Evolutionary conservation across 2,329 filamentous ascomycete genomes (phyloP), one percentile per base, ranked within the genome.

Genomic region (Stemphylium beticola): DNA sequence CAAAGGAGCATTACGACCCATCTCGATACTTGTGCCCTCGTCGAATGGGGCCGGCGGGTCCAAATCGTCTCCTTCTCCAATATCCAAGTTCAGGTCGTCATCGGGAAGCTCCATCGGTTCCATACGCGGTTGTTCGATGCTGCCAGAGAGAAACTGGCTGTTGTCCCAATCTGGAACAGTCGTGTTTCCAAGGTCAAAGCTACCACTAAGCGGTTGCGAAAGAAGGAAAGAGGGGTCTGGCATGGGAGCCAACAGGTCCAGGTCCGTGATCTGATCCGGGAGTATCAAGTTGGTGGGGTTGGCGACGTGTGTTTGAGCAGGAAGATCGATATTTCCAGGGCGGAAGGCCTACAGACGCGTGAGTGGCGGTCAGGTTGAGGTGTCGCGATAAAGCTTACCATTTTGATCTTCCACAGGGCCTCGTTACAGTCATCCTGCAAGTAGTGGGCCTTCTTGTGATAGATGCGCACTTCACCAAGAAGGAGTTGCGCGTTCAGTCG

Each of bases 401-500:
- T 96, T 75, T 98, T 97, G 69, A 99, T 97, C 80, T 97, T 98
- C 83, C 96, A 88, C 63, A 99, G 82, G 34, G 93, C 93, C 78
- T 99, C 95, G 70, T 96, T 97, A 79, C 95, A 99, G 74, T 99
- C 95, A 71, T 99, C 95, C 42, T 98, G 82, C 45, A 99, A 81
- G 77, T 99, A 99, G 69, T 93, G 90, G 71, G 95, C 93, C 79
- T 99, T 99, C 72, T 95, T 86, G 77, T 93, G 96, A 78, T 99
- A 99, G 72, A 99, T 99, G 73, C 93, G 87, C 66, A 97, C 95
- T 22, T 99, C 95, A 79, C 95, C 95, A 51, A 99, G 85, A 71
- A 99, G 82, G 53, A 99, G 83, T 79, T 99, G 95, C 56, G 93
- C 93, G 72, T 92, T 98, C 58, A 99, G 81, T 65, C 95, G 92